These are phyloP conservation scores for Naganishia liquefaciens DNA, from an alignment of 1,284 basidiomycete species.

Conservation along the genomic window DNA sequence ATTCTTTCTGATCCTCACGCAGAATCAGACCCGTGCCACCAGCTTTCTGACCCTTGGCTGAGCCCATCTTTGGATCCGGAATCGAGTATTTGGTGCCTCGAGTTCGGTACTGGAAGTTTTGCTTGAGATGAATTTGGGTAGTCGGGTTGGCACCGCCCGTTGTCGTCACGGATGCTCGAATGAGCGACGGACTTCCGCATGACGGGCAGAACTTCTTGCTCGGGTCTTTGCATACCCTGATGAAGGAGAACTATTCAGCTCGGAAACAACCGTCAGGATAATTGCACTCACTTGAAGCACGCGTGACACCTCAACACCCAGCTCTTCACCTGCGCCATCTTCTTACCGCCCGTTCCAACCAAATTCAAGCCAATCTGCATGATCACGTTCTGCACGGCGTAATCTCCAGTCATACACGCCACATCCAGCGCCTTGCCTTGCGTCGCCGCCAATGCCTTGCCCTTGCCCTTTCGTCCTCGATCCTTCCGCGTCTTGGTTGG, in stretches of 20 bases:
- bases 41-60: slow-evolving; percentile 78
- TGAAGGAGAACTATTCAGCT: slow-evolving; percentile 4
- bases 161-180: slow-evolving; percentile 88
- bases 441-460: slow-evolving; percentile 35
- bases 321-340: slow-evolving; percentile 86
- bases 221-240: slow-evolving; percentile 90
- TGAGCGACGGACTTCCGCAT: slow-evolving; percentile 88
- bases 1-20: slow-evolving; percentile 86
- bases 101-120: slow-evolving; percentile 90
- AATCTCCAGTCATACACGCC: slow-evolving; percentile 97
- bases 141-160: slow-evolving; percentile 63
- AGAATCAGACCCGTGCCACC: slow-evolving; percentile 70
- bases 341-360: slow-evolving; percentile 87
- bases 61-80: slow-evolving; percentile 85
- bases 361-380: slow-evolving; percentile 92
- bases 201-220: slow-evolving; percentile 96
- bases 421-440: slow-evolving; percentile 60
- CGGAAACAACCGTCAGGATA: not conserved
- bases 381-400: slow-evolving; percentile 97
- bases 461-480: slow-evolving; percentile 20
- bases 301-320: slow-evolving; percentile 98
- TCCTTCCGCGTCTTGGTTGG: slow-evolving; percentile 24
- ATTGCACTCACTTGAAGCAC: slow-evolving; percentile 86
- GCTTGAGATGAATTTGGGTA: slow-evolving; percentile 80
- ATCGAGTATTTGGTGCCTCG: slow-evolving; percentile 93